Evolutionary conservation across 805 yeast species (phyloP).

Genomic region (Pichia insulana): DNA sequence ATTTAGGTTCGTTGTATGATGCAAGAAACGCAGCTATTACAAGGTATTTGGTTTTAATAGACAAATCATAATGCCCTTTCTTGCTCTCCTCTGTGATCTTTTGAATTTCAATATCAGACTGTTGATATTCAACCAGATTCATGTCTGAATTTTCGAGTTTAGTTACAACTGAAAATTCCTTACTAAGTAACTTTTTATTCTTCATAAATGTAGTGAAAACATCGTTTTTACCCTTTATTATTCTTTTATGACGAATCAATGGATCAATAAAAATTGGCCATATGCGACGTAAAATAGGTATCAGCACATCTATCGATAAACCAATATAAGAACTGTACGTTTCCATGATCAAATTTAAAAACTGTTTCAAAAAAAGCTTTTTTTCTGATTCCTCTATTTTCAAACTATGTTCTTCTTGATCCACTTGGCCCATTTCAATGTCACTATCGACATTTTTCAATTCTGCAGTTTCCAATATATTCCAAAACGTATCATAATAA

Average conservation of each 20-base stretch:
- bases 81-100: slow-evolving; percentile 5
- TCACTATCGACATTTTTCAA: neutral
- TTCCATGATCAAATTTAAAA: slow-evolving; percentile 36
- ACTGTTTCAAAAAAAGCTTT: slow-evolving; percentile 21
- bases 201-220: slow-evolving; percentile 21
- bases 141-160: slow-evolving; percentile 14
- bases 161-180: slow-evolving; percentile 20
- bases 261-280: slow-evolving; percentile 28
- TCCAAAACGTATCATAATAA: slow-evolving; percentile 14
- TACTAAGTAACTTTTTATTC: slow-evolving; percentile 19
- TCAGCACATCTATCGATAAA: slow-evolving; percentile 30
- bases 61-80: slow-evolving; percentile 35
- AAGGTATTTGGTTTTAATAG: slow-evolving; percentile 58
- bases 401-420: neutral
- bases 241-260: slow-evolving; percentile 13
- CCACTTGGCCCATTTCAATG: neutral
- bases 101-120: slow-evolving; percentile 1
- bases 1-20: slow-evolving; percentile 61
- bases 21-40: slow-evolving; percentile 78
- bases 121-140: slow-evolving; percentile 7
- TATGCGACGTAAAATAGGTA: slow-evolving; percentile 21
- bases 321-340: slow-evolving; percentile 39
- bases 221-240: slow-evolving; percentile 20
- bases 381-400: slow-evolving; percentile 11
- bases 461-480: neutral